Evolutionary conservation across 2,329 filamentous ascomycete species (phyloP), one percentile per base, ranked within the genome.

Genomic region (Blumeria graminis): DNA sequence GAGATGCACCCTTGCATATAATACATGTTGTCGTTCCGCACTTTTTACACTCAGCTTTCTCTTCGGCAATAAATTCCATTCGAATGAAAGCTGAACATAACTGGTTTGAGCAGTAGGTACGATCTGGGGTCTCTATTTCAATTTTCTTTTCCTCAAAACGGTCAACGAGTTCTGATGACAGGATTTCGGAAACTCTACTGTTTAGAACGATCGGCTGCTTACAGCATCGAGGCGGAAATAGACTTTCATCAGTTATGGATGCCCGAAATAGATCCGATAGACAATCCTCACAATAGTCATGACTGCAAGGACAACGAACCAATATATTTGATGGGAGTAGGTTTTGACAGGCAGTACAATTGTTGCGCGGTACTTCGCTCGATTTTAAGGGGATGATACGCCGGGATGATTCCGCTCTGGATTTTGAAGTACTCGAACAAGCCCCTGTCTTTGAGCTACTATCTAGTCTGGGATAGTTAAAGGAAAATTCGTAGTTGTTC

Each of bases 141-240:
- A 72, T 18, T 35, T 70, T 68, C 62, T 76, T 80, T 1, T 62
- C 63, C 9, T 65, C 61, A 58, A 72, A 77, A 8, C 63, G 41
- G 0, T 62, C 58, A 0, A 69, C 57, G 0, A 76, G 50, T 1
- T 69, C 56, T 0, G 59, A 5, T 0, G 66, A 61, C 0, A 80
- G 65, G 51, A 73, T 68, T 1, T 61, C 41, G 0, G 62, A 63
- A 33, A 67, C 68, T 4, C 16, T 16, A 0, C 58, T 54, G 0
- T 64, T 62, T 0, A 74, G 53, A 0, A 69, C 63, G 5, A 80
- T 73, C 0, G 63, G 57, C 32, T 70, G 60, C 0, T 61, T 57
- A 61, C 76, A 80, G 65, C 77, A 81, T 1, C 69, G 68, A 0
- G 77, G 76, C 0, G 77, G 77, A 57, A 77, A 81, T 0, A 76